Evolutionary conservation across 805 yeast genomes (phyloP).

Genomic region (Peterozyma xylosa): DNA sequence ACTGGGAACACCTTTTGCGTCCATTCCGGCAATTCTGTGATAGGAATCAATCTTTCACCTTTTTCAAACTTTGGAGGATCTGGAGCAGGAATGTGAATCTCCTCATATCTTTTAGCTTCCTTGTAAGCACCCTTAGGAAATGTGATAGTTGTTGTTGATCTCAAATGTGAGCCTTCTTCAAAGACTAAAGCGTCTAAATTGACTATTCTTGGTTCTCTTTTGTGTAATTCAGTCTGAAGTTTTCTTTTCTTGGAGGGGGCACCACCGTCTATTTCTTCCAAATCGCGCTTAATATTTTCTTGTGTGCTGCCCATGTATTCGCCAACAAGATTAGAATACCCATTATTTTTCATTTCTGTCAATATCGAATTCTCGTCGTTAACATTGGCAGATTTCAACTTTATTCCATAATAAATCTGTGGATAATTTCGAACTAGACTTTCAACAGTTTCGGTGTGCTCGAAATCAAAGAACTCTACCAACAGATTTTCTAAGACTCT

Average conservation of each 20-base stretch:
- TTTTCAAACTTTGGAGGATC: constrained; percentile 28
- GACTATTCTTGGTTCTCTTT: constrained; percentile 42
- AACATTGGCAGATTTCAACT: constrained; percentile 12
- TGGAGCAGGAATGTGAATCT: constrained; percentile 90
- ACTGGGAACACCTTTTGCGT: constrained; percentile 68
- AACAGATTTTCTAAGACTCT: constrained; percentile 48
- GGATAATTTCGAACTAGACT: constrained; percentile 36
- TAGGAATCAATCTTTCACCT: constrained; percentile 42
- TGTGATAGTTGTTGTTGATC: constrained; percentile 58
- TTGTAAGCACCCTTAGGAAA: constrained; percentile 84
- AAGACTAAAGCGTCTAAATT: constrained; percentile 58
- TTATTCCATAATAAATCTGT: constrained; percentile 20
- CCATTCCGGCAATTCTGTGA: constrained; percentile 73
- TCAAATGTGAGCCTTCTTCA: constrained; percentile 65
- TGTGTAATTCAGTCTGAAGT: background rate
- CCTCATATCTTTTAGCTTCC: constrained; percentile 74
- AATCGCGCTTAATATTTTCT: constrained; percentile 5
- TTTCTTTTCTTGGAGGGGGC: constrained; percentile 4
- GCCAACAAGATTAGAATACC: constrained; percentile 30
- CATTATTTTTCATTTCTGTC: constrained; percentile 35
- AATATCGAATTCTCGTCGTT: constrained; percentile 29
- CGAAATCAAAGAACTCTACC: constrained; percentile 42
- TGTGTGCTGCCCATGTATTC: constrained; percentile 28
- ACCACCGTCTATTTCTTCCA: constrained; percentile 7
- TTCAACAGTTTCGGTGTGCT: constrained; percentile 41